Percentiles rank a stretch among this genome's conserved stretches.
phyloP scores from a whole-genome alignment of 2,329 filamentous ascomycete species.

The Camillea tinctor region DNA sequence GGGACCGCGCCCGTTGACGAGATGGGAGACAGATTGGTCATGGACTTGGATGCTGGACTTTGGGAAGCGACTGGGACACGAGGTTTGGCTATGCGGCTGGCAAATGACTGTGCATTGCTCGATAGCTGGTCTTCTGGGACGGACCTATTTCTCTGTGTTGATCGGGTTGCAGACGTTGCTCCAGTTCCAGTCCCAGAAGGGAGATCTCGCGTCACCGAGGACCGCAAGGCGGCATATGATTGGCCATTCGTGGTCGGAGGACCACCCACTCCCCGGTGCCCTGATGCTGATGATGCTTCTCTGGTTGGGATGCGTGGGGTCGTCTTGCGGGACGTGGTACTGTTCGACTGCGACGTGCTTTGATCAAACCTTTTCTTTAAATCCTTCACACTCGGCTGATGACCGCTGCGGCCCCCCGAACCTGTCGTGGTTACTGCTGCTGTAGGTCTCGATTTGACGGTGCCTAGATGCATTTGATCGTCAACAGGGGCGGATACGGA shows the following conservation, averaged over 20 bases:
- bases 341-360: conserved; percentile 38
- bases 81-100: conserved; percentile 57
- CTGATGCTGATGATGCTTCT: conserved; percentile 36
- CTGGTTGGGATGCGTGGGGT: conserved; percentile 35
- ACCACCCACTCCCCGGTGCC: conserved; percentile 27
- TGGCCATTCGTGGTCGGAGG: conserved; percentile 33
- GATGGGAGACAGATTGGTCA: conserved; percentile 40
- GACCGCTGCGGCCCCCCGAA: conserved; percentile 29
- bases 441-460: conserved; percentile 30
- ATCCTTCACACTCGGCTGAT: conserved; percentile 74
- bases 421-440: conserved; percentile 31
- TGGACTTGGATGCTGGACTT: conserved; percentile 42
- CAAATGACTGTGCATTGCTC: conserved; percentile 57
- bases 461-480: conserved; percentile 36
- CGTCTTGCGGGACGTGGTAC: conserved; percentile 37
- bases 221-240: conserved; percentile 43
- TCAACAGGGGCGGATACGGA: conserved; percentile 58
- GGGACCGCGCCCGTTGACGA: conserved; percentile 26
- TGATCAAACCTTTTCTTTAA: conserved; percentile 77
- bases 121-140: conserved; percentile 51
- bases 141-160: conserved; percentile 46
- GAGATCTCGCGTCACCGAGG: conserved; percentile 34
- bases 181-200: conserved; percentile 25
- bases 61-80: conserved; percentile 37
- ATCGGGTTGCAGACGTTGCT: conserved; percentile 31